phyloP scores from a whole-genome alignment of 1,139 yeast genomes.

The Scheffersomyces cryptocercus region DNA sequence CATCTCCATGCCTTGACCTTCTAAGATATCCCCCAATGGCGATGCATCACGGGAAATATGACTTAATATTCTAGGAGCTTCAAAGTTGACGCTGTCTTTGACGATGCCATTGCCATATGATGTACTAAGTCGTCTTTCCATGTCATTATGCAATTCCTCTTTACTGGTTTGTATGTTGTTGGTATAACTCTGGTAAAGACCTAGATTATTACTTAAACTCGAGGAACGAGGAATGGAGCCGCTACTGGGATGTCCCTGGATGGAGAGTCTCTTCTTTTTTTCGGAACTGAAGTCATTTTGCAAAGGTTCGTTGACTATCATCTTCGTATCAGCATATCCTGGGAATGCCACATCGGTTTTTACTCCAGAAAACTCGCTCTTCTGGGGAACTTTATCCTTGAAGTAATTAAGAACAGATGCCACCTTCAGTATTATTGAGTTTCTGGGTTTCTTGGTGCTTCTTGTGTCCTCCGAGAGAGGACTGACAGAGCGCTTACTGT shows the following conservation, averaged over 20 bases:
- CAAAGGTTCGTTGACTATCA: constrained; percentile 15
- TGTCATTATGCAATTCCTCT: constrained; percentile 27
- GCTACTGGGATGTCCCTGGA: constrained; percentile 22
- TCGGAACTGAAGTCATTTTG: constrained; percentile 25
- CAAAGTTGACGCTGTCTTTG: constrained; percentile 14
- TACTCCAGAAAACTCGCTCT: background rate
- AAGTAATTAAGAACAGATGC: background rate
- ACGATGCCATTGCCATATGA: constrained; percentile 22
- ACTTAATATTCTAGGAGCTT: background rate
- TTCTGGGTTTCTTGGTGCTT: too few species aligned
- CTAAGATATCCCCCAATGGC: constrained; percentile 7
- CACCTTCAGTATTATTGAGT: background rate
- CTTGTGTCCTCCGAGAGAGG: too few species aligned
- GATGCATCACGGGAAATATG: constrained; percentile 9
- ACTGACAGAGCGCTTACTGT: too few species aligned
- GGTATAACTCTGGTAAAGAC: constrained; percentile 28
- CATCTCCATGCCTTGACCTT: background rate
- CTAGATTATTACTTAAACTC: constrained; percentile 17
- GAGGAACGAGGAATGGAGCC: constrained; percentile 31
- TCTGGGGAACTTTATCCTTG: background rate
- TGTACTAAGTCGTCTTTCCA: constrained; percentile 34
- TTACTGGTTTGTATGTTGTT: constrained; percentile 23
- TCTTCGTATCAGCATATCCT: constrained; percentile 6
- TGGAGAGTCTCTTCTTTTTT: constrained; percentile 33
- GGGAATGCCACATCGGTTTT: background rate